Conservation (phyloP, 1,284 basidiomycete genomes). For the Microbotryomycetes sp. region DNA sequence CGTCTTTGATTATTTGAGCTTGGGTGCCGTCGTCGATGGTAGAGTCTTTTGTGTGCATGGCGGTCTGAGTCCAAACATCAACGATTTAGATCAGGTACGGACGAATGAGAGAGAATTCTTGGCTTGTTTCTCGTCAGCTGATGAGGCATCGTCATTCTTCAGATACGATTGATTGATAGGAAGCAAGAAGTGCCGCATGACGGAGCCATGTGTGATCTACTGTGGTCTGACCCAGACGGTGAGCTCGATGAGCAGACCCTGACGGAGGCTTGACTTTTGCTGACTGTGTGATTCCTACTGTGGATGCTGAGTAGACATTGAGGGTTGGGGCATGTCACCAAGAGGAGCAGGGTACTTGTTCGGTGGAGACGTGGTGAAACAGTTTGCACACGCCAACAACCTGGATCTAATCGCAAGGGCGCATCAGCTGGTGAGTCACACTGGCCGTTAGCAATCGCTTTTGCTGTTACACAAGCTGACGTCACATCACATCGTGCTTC, state of each 20-base stretch:
- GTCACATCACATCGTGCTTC: conserved; percentile 61
- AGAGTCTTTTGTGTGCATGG: conserved; percentile 89
- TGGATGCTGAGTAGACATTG: conserved; percentile 74
- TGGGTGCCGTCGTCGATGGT: conserved; percentile 92
- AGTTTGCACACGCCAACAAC: conserved; percentile 82
- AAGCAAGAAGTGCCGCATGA: conserved; percentile 99
- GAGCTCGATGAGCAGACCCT: conserved; percentile 24
- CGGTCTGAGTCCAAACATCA: conserved; percentile 79
- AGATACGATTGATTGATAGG: conserved; percentile 92
- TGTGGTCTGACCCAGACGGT: conserved; percentile 99
- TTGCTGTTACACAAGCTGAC: neutral
- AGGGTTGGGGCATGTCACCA: conserved; percentile 93
- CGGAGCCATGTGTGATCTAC: conserved; percentile 94
- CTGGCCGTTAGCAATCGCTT: neutral
- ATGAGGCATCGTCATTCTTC: conserved; percentile 7
- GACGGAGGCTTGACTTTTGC: neutral
- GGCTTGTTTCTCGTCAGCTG: neutral
- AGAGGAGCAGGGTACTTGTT: conserved; percentile 94
- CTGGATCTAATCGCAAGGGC: conserved; percentile 94
- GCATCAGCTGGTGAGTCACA: conserved; percentile 73
- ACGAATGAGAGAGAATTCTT: neutral
- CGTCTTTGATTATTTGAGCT: conserved; percentile 92
- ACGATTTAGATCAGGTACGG: conserved; percentile 76
- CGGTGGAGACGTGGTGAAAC: conserved; percentile 82
- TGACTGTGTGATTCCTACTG: conserved; percentile 38